Percentiles rank a stretch among this genome's conserved stretches.
These are phyloP conservation scores for Phytophthora fragariaefolia DNA, from an alignment of 352 stramenopile species.

Conservation along the genomic window DNA sequence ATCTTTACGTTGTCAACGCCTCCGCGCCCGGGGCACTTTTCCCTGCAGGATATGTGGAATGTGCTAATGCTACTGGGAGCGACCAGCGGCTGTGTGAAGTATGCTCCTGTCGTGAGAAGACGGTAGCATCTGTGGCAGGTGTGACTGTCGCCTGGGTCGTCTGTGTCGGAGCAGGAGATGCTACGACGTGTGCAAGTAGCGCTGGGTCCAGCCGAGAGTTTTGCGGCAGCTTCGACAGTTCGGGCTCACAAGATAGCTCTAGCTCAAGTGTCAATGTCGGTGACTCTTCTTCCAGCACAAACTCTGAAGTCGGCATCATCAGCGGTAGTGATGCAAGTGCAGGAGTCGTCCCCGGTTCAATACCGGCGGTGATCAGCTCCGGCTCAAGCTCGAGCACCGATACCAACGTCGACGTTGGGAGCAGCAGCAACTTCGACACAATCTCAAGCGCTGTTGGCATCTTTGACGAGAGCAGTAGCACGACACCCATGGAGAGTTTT, in stretches of 20 bases:
- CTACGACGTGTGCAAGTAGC: conserved; percentile 22
- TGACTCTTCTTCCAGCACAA: conserved; percentile 11
- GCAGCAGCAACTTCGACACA: conserved; percentile 11
- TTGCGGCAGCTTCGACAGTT: conserved; percentile 10
- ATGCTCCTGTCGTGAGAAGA: conserved; percentile 54
- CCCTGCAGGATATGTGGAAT: conserved; percentile 44
- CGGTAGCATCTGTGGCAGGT: conserved; percentile 21
- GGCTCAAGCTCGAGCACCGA: conserved; percentile 6
- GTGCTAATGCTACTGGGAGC: conserved; percentile 20
- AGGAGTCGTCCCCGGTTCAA: neutral
- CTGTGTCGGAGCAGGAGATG: conserved; percentile 33
- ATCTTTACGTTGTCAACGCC: conserved; percentile 44
- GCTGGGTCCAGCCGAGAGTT: conserved; percentile 13
- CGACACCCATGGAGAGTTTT: conserved; percentile 4
- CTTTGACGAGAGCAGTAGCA: neutral
- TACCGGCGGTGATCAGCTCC: neutral
- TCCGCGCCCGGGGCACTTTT: conserved; percentile 29
- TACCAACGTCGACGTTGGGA: neutral
- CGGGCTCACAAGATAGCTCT: conserved; percentile 11
- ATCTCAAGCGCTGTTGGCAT: conserved; percentile 1
- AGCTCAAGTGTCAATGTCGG: conserved; percentile 10
- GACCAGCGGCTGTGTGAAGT: conserved; percentile 20
- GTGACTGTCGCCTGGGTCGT: conserved; percentile 35
- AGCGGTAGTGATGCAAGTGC: conserved; percentile 18
- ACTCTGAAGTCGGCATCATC: conserved; percentile 5